Conservation (phyloP, 176 grass and related monocot species). For the Poa pratensis region DNA sequence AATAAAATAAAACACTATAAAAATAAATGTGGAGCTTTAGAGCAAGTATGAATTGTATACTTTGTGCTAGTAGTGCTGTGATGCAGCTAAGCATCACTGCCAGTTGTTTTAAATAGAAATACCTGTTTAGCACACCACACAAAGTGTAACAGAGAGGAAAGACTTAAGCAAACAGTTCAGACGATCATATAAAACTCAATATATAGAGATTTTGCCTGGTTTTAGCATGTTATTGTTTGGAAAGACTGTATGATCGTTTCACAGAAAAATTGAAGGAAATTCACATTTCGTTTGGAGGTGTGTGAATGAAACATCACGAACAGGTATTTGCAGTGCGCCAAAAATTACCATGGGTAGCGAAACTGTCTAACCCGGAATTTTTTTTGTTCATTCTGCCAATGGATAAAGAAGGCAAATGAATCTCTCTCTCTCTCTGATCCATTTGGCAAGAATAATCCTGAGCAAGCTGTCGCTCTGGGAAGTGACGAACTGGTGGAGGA, state of each 20-base stretch:
- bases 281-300: too few relatives aligned
- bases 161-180: background rate
- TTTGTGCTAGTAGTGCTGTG: slow-evolving; percentile 31
- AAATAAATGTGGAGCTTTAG: background rate
- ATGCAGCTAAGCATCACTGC: slow-evolving; percentile 38
- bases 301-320: too few relatives aligned
- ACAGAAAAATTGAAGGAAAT: too few relatives aligned
- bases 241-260: too few relatives aligned
- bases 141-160: background rate
- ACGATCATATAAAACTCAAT: background rate
- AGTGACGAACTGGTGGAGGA: slow-evolving; percentile 9
- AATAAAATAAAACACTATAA: background rate
- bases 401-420: background rate
- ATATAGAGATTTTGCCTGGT: background rate
- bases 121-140: background rate
- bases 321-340: background rate
- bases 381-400: background rate
- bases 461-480: slow-evolving; percentile 22
- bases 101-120: background rate
- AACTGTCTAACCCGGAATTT: background rate
- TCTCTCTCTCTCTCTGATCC: background rate
- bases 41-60: slow-evolving; percentile 18
- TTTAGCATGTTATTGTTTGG: too few relatives aligned
- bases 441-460: slow-evolving; percentile 6
- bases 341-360: too few relatives aligned